Conservation (phyloP, 495 filamentous ascomycete genomes). For the Penicillium desertorum region DNA sequence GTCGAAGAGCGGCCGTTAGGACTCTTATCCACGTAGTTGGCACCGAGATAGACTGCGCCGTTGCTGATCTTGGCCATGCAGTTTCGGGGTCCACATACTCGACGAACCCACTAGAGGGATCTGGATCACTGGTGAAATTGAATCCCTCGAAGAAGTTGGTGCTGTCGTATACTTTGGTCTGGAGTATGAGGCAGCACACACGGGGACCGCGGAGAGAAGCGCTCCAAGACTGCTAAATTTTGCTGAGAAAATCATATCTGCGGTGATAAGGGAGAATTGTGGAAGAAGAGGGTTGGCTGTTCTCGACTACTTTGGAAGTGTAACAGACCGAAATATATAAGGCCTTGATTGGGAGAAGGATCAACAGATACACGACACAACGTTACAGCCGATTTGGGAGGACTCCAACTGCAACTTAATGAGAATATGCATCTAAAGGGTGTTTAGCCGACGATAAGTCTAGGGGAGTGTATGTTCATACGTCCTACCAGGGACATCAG, state of each 20-base stretch:
- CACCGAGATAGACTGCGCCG: slow-evolving; percentile 29
- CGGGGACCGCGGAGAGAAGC: neutral
- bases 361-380: neutral
- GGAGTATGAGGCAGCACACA: neutral
- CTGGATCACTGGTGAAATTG: slow-evolving; percentile 32
- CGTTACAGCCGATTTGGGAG: slow-evolving; percentile 1
- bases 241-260: neutral
- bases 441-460: neutral
- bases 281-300: neutral
- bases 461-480: neutral
- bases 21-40: slow-evolving; percentile 36
- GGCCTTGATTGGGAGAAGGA: no score
- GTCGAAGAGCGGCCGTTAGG: slow-evolving; percentile 47
- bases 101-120: slow-evolving; percentile 68
- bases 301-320: neutral
- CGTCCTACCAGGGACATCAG: neutral
- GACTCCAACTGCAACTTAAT: neutral
- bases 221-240: neutral
- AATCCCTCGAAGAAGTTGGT: slow-evolving; percentile 56
- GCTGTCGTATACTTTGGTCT: neutral
- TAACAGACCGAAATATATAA: no score
- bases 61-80: slow-evolving; percentile 32
- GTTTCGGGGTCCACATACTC: slow-evolving; percentile 54
- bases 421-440: no score
- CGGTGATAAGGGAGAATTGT: neutral